Evolutionary conservation across 371 early-diverging fungal species (phyloP), one percentile per base, ranked within the genome.

Genomic region (Sporodiniella umbellata): DNA sequence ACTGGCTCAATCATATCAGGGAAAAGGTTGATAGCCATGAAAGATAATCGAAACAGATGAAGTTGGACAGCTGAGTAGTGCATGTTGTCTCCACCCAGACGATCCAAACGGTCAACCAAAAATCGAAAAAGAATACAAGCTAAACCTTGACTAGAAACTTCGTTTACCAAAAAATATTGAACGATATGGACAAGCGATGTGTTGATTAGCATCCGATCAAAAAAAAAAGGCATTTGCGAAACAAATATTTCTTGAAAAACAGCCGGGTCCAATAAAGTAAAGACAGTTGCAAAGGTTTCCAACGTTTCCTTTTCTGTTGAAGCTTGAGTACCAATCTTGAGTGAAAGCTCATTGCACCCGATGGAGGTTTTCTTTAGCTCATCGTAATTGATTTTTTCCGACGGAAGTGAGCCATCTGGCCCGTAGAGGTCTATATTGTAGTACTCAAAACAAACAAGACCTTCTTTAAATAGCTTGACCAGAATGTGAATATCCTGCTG

Each of bases 181-280:
- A 95, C 90, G 25, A 97, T 75, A 31, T 89, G 84, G 6, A 95
- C 69, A 2, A 96, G 73, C 8, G 91, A 83, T 0, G 85, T 81
- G 60, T 96, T 91, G 58, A 75, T 67, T 19, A 95, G 62, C 55
- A 92, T 89, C 15, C 85, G 81, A 3, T 93, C 88, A 61, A 95
- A 92, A 17, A 96, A 79, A 53, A 82, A 90, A 14, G 77, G 84
- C 49, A 99, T 88, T 60, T 97, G 88, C 1, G 93, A 85, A 4
- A 89, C 72, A 56, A 98, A 91, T 4, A 99, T 84, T 56, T 99
- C 99, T 63, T 96, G 96, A 66, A 97, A 96, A 1, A 95, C 82
- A 3, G 93, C 85, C 0, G 94, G 92, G 54, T 98, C 97, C 8
- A 96, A 66, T 25, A 75, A 60, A 5, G 89, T 88, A 68, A 97